Evolutionary conservation across 352 stramenopile species (phyloP).

Genomic region (Phytophthora parvispora): DNA sequence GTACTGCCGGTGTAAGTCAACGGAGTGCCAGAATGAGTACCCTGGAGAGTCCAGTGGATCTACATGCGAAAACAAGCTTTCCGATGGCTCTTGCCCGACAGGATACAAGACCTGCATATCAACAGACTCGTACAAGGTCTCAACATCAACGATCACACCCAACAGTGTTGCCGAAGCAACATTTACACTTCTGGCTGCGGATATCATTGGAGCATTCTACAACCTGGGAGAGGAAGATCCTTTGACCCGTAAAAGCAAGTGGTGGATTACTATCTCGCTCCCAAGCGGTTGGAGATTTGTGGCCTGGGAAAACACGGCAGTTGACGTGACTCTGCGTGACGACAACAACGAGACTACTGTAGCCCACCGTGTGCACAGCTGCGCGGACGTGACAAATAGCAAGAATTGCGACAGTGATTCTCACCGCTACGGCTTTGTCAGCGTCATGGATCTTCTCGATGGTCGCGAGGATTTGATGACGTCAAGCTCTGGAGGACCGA

Average conservation of each 20-base stretch:
- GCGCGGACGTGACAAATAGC: conserved; percentile 53
- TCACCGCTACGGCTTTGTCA: conserved; percentile 70
- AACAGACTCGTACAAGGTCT: conserved; percentile 80
- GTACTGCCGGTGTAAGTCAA: conserved; percentile 74
- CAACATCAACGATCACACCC: conserved; percentile 59
- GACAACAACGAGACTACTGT: conserved; percentile 24
- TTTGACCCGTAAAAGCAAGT: conserved; percentile 54
- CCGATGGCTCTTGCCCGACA: conserved; percentile 59
- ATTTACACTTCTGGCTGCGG: conserved; percentile 78
- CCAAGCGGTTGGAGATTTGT: conserved; percentile 78
- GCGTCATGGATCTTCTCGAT: conserved; percentile 70
- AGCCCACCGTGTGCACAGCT: conserved; percentile 52
- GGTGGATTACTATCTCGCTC: conserved; percentile 81
- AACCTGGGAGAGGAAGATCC: conserved; percentile 72
- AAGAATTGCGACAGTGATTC: conserved; percentile 54
- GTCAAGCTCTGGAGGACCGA: conserved; percentile 51
- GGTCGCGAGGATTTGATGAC: conserved; percentile 62
- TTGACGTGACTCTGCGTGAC: conserved; percentile 56
- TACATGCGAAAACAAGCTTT: conserved; percentile 58
- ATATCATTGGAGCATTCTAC: conserved; percentile 79
- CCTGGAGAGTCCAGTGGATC: conserved; percentile 47
- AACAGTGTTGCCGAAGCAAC: conserved; percentile 73
- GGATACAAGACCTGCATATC: conserved; percentile 79
- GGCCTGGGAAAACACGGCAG: conserved; percentile 63
- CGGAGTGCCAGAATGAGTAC: conserved; percentile 79